Conservation (phyloP, 2,329 filamentous ascomycete species). For the Hypoxylon sp. region DNA sequence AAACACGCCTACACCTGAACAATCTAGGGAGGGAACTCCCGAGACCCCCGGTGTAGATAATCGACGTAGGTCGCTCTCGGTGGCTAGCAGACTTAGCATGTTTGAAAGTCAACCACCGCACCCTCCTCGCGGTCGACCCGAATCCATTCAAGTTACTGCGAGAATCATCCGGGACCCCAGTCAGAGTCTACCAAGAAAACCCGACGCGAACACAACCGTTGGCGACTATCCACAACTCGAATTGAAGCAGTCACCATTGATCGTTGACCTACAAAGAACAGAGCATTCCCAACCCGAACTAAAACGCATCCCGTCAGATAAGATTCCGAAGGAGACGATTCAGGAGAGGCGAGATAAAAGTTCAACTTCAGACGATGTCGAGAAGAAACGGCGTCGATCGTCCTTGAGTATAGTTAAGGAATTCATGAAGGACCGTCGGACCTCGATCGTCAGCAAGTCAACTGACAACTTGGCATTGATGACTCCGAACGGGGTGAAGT, state of each 20-base stretch:
- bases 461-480: slow-evolving; percentile 52
- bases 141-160: slow-evolving; percentile 89
- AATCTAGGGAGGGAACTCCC: slow-evolving; percentile 41
- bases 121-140: slow-evolving; percentile 61
- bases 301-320: slow-evolving; percentile 40
- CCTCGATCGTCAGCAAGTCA: slow-evolving; percentile 58
- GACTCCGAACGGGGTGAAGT: slow-evolving; percentile 50
- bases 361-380: slow-evolving; percentile 47
- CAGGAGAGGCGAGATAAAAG: slow-evolving; percentile 56
- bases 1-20: slow-evolving; percentile 37
- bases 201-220: slow-evolving; percentile 53
- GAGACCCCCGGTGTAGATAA: slow-evolving; percentile 7
- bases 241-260: slow-evolving; percentile 66
- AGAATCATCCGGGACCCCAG: slow-evolving; percentile 76
- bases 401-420: slow-evolving; percentile 68
- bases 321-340: slow-evolving; percentile 55
- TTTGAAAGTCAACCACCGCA: slow-evolving; percentile 56
- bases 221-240: slow-evolving; percentile 59
- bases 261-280: slow-evolving; percentile 64
- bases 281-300: slow-evolving; percentile 43
- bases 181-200: slow-evolving; percentile 52
- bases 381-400: slow-evolving; percentile 59
- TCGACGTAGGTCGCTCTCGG: slow-evolving; percentile 61
- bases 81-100: slow-evolving; percentile 64
- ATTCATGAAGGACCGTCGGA: slow-evolving; percentile 68